These are phyloP conservation scores for Pythium dissotocum DNA, from an alignment of 352 stramenopile genomes.

Conservation along the genomic window DNA sequence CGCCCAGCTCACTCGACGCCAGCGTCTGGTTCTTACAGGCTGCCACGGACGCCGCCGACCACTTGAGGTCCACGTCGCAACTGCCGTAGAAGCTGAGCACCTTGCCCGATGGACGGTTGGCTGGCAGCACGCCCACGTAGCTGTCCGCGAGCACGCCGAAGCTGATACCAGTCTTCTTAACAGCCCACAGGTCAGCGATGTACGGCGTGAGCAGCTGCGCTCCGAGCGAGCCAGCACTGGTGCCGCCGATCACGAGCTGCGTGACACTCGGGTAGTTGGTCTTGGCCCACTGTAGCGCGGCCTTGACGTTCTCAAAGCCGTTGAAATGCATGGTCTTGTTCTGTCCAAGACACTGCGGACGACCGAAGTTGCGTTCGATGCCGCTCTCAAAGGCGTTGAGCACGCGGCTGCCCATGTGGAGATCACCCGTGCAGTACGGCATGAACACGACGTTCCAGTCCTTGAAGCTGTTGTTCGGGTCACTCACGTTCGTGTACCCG, in stretches of 20 bases:
- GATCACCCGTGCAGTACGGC: conserved; percentile 68
- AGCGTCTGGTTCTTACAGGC: conserved; percentile 43
- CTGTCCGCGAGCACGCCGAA: conserved; percentile 58
- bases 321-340: conserved; percentile 38
- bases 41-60: conserved; percentile 30
- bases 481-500: conserved; percentile 51
- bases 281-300: conserved; percentile 21
- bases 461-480: conserved; percentile 61
- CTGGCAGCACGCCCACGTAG: conserved; percentile 58
- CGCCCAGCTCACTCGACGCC: conserved; percentile 43
- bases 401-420: conserved; percentile 52
- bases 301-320: conserved; percentile 23
- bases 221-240: conserved; percentile 43
- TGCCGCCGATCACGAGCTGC: conserved; percentile 22
- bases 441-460: conserved; percentile 74
- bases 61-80: conserved; percentile 40
- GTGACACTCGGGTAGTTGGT: conserved; percentile 27
- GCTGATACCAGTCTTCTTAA: conserved; percentile 41
- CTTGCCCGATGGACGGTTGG: conserved; percentile 40
- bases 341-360: conserved; percentile 41
- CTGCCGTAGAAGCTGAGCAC: conserved; percentile 59
- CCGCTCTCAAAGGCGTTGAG: conserved; percentile 30
- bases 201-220: conserved; percentile 48
- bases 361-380: conserved; percentile 40
- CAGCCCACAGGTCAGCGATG: conserved; percentile 50